Base-by-base conservation (phyloP, 306 rosid genomes). In the Adenanthera pavonina region DNA sequence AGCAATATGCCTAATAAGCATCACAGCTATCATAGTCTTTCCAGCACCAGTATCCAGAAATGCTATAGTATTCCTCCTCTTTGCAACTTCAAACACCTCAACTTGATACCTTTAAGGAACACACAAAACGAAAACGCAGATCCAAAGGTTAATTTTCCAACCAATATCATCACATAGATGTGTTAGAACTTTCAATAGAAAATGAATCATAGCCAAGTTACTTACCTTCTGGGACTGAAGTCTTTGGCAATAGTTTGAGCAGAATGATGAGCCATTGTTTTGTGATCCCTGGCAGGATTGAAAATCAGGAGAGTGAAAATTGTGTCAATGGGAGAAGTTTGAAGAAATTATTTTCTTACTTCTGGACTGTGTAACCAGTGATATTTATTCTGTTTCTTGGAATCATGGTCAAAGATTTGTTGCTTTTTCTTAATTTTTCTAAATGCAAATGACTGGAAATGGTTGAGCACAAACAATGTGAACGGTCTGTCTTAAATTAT, bases 21-120 rank as follows among this genome's bases (percentile, higher is more conserved):
- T 90, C 70, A 90, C 91, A 46, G 94, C 94, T 38, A 90, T 88
- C 92, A 89, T 82, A 2, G 94, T 90, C 86, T 90, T 92, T 51
- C 94, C 94, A 35, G 97, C 65, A 73, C 94, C 94, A n/a, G 91
- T 90, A 75, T 88, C 92, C 89, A 92, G 48, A 72, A 92, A 94
- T 14, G 91, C 92, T 48, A 92, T 88, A 0, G 88, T 90, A 81
- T 89, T 92, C 64, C 87, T 92, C 54, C n/a, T 83, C 84, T 52
- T 84, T 30, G 90, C 97, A 65, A 88, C 90, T 80, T 85, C 84
- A 77, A 82, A 90, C 8, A 90, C 85, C 68, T 88, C 85, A 62
- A 64, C 52, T 80, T 92, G 94, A 77, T 88, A 90, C 47, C 97
- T 92, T 61, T 36, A 51, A 40, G 12, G 10, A 47, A 41, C 54